Percentiles rank a stretch among this genome's conserved stretches.
Conservation (phyloP, 345 rosid genomes). For the Syzygium jambos region DNA sequence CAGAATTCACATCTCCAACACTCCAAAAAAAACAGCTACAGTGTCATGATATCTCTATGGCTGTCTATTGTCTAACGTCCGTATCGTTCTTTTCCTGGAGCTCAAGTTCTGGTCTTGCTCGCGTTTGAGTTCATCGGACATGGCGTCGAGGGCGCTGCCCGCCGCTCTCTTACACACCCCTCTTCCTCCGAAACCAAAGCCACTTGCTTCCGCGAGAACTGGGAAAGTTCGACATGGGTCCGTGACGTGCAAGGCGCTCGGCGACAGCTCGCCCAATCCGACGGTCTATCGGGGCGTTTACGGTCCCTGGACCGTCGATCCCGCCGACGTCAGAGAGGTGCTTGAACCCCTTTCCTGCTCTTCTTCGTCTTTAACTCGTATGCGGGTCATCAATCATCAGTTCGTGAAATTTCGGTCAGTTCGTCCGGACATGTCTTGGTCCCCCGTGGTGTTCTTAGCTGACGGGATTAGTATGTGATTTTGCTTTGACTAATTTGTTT, state of each 20-base stretch:
- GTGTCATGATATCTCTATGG: background rate
- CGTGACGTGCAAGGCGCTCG: slow-evolving; percentile 28
- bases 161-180: background rate
- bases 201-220: background rate
- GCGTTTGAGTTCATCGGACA: background rate
- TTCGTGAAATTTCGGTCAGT: background rate
- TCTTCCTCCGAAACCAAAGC: slow-evolving; percentile 1
- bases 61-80: background rate
- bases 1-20: background rate
- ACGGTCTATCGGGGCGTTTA: slow-evolving; percentile 64
- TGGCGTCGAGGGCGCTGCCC: background rate
- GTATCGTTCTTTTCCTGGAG: background rate
- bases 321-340: slow-evolving; percentile 85
- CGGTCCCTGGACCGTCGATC: slow-evolving; percentile 82
- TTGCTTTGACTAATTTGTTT: background rate
- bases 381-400: background rate
- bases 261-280: slow-evolving; percentile 37
- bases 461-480: background rate
- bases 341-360: background rate
- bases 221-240: background rate
- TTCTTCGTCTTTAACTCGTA: background rate
- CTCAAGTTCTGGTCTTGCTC: background rate
- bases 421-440: background rate
- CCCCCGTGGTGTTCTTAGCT: background rate
- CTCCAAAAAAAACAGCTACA: background rate